phyloP scores from a whole-genome alignment of 176 grass and related monocot species.

The Ensete glaucum region DNA sequence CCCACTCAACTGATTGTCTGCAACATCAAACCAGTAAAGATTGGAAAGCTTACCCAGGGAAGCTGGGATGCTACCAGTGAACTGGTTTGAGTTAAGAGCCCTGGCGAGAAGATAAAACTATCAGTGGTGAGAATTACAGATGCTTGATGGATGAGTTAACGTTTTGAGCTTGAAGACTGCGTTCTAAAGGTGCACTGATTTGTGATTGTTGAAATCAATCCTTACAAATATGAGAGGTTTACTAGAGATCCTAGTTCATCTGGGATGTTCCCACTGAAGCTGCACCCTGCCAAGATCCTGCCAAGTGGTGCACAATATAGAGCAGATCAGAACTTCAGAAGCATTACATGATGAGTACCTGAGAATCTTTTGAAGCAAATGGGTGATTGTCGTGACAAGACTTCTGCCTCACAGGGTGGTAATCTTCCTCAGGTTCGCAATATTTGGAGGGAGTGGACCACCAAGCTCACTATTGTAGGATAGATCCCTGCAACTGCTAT shows the following conservation, averaged over 20 bases:
- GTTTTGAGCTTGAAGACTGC: not conserved
- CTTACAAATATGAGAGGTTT: slow-evolving; percentile 71
- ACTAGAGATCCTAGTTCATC: slow-evolving; percentile 51
- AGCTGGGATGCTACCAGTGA: slow-evolving; percentile 70
- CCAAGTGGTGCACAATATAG: slow-evolving; percentile 11
- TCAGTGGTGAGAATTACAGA: not conserved
- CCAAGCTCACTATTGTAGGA: slow-evolving; percentile 61
- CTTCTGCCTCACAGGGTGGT: slow-evolving; percentile 46
- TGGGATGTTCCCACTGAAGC: slow-evolving; percentile 59
- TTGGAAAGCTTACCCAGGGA: slow-evolving; percentile 69
- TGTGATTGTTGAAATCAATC: not conserved
- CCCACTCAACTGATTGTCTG: slow-evolving; percentile 67
- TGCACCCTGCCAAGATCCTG: slow-evolving; percentile 77
- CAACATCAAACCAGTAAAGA: slow-evolving; percentile 72
- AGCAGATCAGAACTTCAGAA: not conserved
- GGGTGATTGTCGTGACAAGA: not conserved
- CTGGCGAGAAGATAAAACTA: slow-evolving; percentile 31
- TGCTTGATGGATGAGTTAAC: not conserved
- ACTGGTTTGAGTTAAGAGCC: slow-evolving; percentile 73
- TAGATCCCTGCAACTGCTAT: slow-evolving; percentile 43
- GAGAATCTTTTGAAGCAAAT: not conserved
- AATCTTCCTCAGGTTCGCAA: slow-evolving; percentile 71
- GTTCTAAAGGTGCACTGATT: not conserved
- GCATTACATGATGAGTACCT: not conserved
- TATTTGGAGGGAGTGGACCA: slow-evolving; percentile 45